Evolutionary conservation across 371 early-diverging fungal genomes (phyloP).

Genomic region (Rhizopus sp.): DNA sequence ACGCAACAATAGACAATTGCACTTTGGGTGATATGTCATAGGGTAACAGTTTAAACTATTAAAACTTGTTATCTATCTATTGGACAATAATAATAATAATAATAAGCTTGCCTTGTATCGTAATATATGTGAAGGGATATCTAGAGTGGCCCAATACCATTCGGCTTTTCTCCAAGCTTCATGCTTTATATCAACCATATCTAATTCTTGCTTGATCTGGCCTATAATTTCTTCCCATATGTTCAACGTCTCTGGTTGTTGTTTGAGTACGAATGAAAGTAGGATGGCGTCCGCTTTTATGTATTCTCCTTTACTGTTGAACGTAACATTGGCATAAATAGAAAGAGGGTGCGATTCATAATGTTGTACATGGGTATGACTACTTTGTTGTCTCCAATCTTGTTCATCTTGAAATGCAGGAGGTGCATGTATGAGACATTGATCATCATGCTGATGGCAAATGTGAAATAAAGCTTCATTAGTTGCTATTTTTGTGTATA

Average conservation of each 20-base stretch:
- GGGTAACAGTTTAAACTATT: conserved; percentile 32
- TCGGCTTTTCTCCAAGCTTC: background rate
- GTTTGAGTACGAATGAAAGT: conserved; percentile 25
- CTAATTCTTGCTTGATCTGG: conserved; percentile 14
- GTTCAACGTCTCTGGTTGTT: conserved; percentile 9
- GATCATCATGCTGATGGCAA: conserved; percentile 28
- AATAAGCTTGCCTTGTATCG: conserved; percentile 29
- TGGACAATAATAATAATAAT: background rate
- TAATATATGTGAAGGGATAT: conserved; percentile 22
- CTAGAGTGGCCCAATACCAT: conserved; percentile 17
- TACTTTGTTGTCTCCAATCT: conserved; percentile 26
- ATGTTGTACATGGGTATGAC: conserved; percentile 17
- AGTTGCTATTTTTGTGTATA: conserved; percentile 27
- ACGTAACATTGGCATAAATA: conserved; percentile 49
- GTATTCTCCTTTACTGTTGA: conserved; percentile 28
- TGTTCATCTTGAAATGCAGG: conserved; percentile 34
- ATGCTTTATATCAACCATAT: conserved; percentile 13
- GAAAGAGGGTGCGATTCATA: conserved; percentile 37
- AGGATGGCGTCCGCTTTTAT: conserved; percentile 51
- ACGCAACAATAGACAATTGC: conserved; percentile 21
- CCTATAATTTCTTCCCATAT: conserved; percentile 23
- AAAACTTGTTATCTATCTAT: background rate
- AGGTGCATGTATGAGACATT: conserved; percentile 60
- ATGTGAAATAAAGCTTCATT: conserved; percentile 22
- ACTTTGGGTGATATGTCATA: conserved; percentile 27